Conservation (phyloP, 1,284 basidiomycete genomes). For the Gymnopus androsaceus region DNA sequence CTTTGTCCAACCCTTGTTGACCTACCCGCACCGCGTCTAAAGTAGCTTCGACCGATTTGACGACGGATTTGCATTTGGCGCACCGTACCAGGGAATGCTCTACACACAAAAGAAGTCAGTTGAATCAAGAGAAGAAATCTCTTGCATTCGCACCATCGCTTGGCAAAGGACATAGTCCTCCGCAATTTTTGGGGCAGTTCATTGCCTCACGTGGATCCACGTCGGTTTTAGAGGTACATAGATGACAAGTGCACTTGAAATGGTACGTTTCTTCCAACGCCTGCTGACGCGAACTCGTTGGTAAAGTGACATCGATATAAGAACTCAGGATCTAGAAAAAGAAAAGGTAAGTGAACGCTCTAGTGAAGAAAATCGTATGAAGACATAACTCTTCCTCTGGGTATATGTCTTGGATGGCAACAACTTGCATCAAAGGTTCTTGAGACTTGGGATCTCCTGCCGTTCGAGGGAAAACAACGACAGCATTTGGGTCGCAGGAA, state of each 20-base stretch:
- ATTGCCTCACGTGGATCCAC: slow-evolving; percentile 73
- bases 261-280: slow-evolving; percentile 75
- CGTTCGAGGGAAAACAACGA: slow-evolving; percentile 80
- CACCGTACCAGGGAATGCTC: slow-evolving; percentile 56
- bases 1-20: slow-evolving; percentile 71
- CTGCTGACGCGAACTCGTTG: slow-evolving; percentile 54
- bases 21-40: slow-evolving; percentile 65
- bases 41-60: slow-evolving; percentile 53
- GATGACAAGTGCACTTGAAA: slow-evolving; percentile 74
- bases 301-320: slow-evolving; percentile 85
- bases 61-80: slow-evolving; percentile 53
- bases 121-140: neutral
- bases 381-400: slow-evolving; percentile 68
- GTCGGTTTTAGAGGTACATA: slow-evolving; percentile 45
- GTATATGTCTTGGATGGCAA: slow-evolving; percentile 67
- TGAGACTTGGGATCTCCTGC: slow-evolving; percentile 34
- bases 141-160: slow-evolving; percentile 47
- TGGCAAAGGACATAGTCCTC: slow-evolving; percentile 58
- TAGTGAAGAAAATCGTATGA: neutral
- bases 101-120: slow-evolving; percentile 21
- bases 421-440: slow-evolving; percentile 71
- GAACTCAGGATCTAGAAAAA: slow-evolving; percentile 59
- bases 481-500: slow-evolving; percentile 88
- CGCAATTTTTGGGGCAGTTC: slow-evolving; percentile 67
- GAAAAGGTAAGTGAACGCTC: neutral